A percentile compares a stretch with the other conserved stretches of the same genome.
These are phyloP conservation scores for Vanrija humicola DNA, from an alignment of 1,284 basidiomycete species.

Conservation along the genomic window DNA sequence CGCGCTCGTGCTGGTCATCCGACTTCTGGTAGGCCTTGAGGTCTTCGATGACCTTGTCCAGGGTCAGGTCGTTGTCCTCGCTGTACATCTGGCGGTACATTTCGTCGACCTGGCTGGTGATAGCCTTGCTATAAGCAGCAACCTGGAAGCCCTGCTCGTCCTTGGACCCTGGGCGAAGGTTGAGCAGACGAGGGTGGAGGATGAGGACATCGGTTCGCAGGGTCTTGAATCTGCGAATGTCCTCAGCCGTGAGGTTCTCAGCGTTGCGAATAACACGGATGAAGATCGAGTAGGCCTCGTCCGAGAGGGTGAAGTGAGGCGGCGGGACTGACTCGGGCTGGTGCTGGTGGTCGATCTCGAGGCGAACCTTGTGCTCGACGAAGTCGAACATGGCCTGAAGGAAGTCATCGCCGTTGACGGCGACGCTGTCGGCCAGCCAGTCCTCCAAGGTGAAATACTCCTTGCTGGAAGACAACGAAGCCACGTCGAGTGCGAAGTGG, in stretches of 20 bases:
- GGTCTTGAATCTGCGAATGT: slow-evolving; percentile 85
- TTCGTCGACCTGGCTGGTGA: slow-evolving; percentile 87
- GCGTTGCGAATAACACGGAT: slow-evolving; percentile 71
- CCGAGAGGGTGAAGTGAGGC: slow-evolving; percentile 36
- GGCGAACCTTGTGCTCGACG: slow-evolving; percentile 84
- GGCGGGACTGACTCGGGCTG: slow-evolving; percentile 62
- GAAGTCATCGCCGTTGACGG: slow-evolving; percentile 75
- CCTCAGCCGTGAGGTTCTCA: slow-evolving; percentile 56
- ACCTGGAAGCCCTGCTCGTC: slow-evolving; percentile 89
- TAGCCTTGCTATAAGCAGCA: slow-evolving; percentile 79
- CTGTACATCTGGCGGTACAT: slow-evolving; percentile 99
- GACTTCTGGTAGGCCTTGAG: slow-evolving; percentile 83
- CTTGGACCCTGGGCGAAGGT: slow-evolving; percentile 81
- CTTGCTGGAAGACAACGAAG: slow-evolving; percentile 82
- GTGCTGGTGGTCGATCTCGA: slow-evolving; percentile 68
- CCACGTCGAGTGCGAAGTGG: slow-evolving; percentile 85
- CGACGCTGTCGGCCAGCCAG: slow-evolving; percentile 86
- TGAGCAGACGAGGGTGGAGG: slow-evolving; percentile 94
- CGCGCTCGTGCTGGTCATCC: slow-evolving; percentile 77
- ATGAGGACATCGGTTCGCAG: slow-evolving; percentile 91
- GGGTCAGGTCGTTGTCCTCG: slow-evolving; percentile 70
- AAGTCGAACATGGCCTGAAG: slow-evolving; percentile 81
- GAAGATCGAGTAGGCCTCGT: slow-evolving; percentile 82
- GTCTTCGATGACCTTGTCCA: slow-evolving; percentile 88
- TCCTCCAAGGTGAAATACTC: slow-evolving; percentile 95